Percentiles rank a stretch among this genome's conserved stretches.
phyloP scores from a whole-genome alignment of 139 green algal species.

The Haematococcus lacustris region DNA sequence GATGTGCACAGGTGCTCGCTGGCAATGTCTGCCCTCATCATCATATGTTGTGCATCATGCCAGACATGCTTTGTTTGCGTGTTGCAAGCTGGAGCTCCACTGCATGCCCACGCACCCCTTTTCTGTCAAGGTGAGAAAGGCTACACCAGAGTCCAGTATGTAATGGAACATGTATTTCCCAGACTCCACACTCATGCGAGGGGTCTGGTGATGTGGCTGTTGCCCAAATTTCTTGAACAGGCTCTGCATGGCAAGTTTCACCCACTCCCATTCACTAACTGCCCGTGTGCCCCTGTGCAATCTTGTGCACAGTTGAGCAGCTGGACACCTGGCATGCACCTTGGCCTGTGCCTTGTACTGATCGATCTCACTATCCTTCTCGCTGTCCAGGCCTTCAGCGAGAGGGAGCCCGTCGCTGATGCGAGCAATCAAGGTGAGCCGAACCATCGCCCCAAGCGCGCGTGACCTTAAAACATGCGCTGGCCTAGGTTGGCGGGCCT shows the following conservation, averaged over 20 bases:
- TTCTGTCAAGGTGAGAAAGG: constrained; percentile 89
- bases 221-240: constrained; percentile 65
- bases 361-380: constrained; percentile 80
- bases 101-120: constrained; percentile 45
- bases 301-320: neutral
- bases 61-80: too few relatives aligned
- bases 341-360: constrained; percentile 94
- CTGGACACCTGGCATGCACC: constrained; percentile 37
- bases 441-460: constrained; percentile 88
- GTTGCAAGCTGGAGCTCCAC: too few relatives aligned
- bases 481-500: too few relatives aligned
- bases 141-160: constrained; percentile 78
- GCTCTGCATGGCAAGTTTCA: constrained; percentile 29
- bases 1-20: too few relatives aligned
- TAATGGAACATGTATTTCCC: constrained; percentile 81
- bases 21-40: too few relatives aligned
- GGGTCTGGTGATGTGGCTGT: constrained; percentile 16
- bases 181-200: constrained; percentile 73
- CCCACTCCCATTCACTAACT: too few relatives aligned
- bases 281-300: neutral
- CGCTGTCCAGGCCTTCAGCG: constrained; percentile 90
- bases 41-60: too few relatives aligned
- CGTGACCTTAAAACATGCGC: too few relatives aligned
- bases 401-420: constrained; percentile 87
- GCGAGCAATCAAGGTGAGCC: constrained; percentile 88